Conservation (phyloP, 1,284 basidiomycete genomes). For the Phylloboletellus chloephorus region DNA sequence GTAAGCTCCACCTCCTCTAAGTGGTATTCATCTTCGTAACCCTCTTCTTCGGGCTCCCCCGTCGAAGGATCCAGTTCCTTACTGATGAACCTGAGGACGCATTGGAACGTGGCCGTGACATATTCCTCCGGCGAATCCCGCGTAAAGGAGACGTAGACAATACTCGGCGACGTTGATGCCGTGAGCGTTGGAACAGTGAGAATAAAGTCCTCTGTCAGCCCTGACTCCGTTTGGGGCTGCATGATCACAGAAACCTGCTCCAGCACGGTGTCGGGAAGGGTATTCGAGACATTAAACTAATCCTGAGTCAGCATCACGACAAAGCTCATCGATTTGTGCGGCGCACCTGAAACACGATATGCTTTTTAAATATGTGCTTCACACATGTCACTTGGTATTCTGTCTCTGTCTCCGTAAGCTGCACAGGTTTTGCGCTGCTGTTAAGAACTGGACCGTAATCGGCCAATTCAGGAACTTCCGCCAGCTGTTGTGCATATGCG, state of each 20-base stretch:
- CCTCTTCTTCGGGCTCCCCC: slow-evolving; percentile 97
- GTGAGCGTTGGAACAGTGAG: slow-evolving; percentile 76
- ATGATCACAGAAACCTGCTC: slow-evolving; percentile 96
- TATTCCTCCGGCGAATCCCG: slow-evolving; percentile 76
- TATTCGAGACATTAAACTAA: slow-evolving; percentile 97
- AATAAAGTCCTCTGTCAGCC: slow-evolving; percentile 92
- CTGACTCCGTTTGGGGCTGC: slow-evolving; percentile 70
- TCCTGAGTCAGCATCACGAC: slow-evolving; percentile 7
- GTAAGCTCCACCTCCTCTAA: slow-evolving; percentile 93
- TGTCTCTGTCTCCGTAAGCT: slow-evolving; percentile 94
- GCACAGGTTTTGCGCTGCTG: slow-evolving; percentile 75
- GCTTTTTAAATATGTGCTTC: slow-evolving; percentile 95
- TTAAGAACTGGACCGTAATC: slow-evolving; percentile 85
- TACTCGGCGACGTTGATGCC: slow-evolving; percentile 66
- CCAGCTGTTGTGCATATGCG: slow-evolving; percentile 80
- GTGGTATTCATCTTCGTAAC: slow-evolving; percentile 98
- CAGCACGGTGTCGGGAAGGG: slow-evolving; percentile 95
- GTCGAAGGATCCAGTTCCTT: slow-evolving; percentile 97
- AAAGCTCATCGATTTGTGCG: background rate
- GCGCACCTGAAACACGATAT: slow-evolving; percentile 89
- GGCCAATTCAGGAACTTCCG: slow-evolving; percentile 82
- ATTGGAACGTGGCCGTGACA: slow-evolving; percentile 81
- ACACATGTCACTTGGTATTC: slow-evolving; percentile 97
- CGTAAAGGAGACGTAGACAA: slow-evolving; percentile 93
- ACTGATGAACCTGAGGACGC: slow-evolving; percentile 93